Base-by-base conservation (phyloP, 192 early-diverging fungal genomes). In the Haplosporangium gracile region DNA sequence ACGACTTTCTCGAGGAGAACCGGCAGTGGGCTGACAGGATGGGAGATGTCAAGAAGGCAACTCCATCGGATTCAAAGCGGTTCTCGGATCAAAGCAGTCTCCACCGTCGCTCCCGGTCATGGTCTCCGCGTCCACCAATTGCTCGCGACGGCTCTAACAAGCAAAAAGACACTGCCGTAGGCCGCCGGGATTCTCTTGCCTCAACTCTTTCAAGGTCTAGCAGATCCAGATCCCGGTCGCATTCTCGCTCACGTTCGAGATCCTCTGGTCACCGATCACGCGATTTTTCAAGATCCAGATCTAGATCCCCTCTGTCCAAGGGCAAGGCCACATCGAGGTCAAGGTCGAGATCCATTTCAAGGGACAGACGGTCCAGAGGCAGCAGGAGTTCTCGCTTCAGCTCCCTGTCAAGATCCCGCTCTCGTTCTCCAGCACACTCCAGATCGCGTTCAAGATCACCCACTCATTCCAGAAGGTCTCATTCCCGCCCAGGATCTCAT, bases 81-180 rank as follows among this genome's bases (percentile, higher is more conserved):
- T 26, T 74, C 34, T 83, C 82, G 15, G 77, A 84, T 63, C 77
- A 75, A 9, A 73, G 76, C 18, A 70, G 68, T 51, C 51, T 68
- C 20, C 78, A 68, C 43, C 83, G 83, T 47, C 84, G 79, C 53
- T 86, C 84, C 5, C 78, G 79, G 16, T 86, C 84, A 0, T 86
- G 84, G 84, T 80, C 79, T 13, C 71, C 84, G 8, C 75, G 42
- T 3, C 75, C 72, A 10, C 24, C 26, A 29, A 43, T 77, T 9
- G 6, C 68, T n/a, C 74, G 77, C 29, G 74, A 63, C 24, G 71
- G 45, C 5, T 73, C 76, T 8, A 40, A 29, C 24, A 40, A 49
- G 39, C 70, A 68, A 32, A 65, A 65, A 4, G 60, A 65, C 26
- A 13, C 80, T 2, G 38, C 38, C 16, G n/a, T 38, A 18, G 70